phyloP scores from a whole-genome alignment of 1,139 yeast species.

The Candida sp. region DNA sequence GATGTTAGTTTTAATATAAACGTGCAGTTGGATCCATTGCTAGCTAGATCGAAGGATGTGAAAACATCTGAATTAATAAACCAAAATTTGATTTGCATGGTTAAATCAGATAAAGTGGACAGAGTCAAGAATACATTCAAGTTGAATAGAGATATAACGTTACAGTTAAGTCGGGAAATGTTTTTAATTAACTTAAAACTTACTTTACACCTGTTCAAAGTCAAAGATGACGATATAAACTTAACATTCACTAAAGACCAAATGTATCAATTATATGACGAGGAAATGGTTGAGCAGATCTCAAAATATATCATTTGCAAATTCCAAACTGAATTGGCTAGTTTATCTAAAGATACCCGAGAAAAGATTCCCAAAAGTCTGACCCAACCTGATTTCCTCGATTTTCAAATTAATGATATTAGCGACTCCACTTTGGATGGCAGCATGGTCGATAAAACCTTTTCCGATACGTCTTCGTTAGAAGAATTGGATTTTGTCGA shows the following conservation, averaged over 20 bases:
- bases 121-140: background rate
- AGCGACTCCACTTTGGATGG: conserved; percentile 11
- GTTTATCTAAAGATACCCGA: background rate
- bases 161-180: conserved; percentile 18
- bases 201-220: conserved; percentile 17
- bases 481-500: conserved; percentile 1
- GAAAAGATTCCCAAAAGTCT: background rate
- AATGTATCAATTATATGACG: conserved; percentile 28
- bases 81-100: conserved; percentile 32
- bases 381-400: background rate
- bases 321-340: background rate
- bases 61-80: conserved; percentile 31
- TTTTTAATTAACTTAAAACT: conserved; percentile 32
- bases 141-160: background rate
- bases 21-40: conserved; percentile 34
- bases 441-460: background rate
- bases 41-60: conserved; percentile 25
- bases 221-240: conserved; percentile 12
- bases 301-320: conserved; percentile 20
- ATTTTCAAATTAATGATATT: background rate
- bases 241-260: conserved; percentile 31
- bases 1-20: conserved; percentile 22
- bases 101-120: conserved; percentile 16
- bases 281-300: conserved; percentile 23
- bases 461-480: conserved; percentile 1